These are phyloP conservation scores for Ogataea methylovora DNA, from an alignment of 805 yeast genomes.

Conservation along the genomic window DNA sequence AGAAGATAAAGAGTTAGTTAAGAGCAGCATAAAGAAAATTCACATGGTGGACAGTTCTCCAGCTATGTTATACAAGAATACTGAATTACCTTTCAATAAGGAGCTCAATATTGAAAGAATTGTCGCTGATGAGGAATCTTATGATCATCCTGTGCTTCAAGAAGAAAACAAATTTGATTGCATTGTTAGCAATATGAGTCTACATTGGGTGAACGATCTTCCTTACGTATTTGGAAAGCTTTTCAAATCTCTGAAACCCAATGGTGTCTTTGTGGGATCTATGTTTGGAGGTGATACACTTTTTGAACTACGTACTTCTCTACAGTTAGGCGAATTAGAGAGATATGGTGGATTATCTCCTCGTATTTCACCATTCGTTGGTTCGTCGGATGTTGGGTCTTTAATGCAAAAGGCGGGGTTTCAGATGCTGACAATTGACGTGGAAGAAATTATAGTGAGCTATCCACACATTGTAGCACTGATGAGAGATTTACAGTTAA, in stretches of 20 bases:
- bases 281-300: conserved; percentile 81
- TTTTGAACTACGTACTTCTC: conserved; percentile 72
- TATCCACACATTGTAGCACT: conserved; percentile 66
- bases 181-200: conserved; percentile 60
- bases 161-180: conserved; percentile 49
- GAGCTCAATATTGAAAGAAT: conserved; percentile 40
- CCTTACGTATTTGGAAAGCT: conserved; percentile 55
- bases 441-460: conserved; percentile 73
- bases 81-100: conserved; percentile 33
- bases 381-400: conserved; percentile 67
- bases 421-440: conserved; percentile 74
- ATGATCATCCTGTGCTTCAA: conserved; percentile 34
- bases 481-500: conserved; percentile 62
- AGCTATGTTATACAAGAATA: conserved; percentile 46
- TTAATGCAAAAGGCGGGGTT: conserved; percentile 70
- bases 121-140: conserved; percentile 62
- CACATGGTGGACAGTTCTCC: conserved; percentile 62
- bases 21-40: conserved; percentile 42
- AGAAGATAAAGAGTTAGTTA: conserved; percentile 47
- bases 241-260: conserved; percentile 58
- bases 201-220: conserved; percentile 87
- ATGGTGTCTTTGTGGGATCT: conserved; percentile 75
- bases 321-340: conserved; percentile 79
- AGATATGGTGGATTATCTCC: conserved; percentile 76
- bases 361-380: conserved; percentile 73